These are phyloP conservation scores for Xylaria nigripes DNA, from an alignment of 495 filamentous ascomycete species.

Conservation along the genomic window DNA sequence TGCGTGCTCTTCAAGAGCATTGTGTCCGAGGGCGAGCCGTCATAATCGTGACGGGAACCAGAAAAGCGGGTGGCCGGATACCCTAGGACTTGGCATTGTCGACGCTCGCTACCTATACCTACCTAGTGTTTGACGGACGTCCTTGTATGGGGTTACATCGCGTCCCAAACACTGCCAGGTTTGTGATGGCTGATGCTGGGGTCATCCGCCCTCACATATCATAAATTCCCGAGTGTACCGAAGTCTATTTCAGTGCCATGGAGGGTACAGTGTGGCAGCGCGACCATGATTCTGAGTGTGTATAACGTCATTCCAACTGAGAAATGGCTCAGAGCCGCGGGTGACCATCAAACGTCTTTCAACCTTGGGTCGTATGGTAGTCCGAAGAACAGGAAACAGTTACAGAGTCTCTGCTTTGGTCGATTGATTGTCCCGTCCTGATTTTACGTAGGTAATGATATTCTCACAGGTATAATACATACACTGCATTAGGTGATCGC, in stretches of 20 bases:
- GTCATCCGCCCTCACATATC: background rate
- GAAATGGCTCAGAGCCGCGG: background rate
- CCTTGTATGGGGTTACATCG: conserved; percentile 9
- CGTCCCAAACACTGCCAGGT: conserved; percentile 7
- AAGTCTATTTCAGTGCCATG: conserved; percentile 2
- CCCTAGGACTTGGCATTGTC: background rate
- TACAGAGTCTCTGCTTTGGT: too few species aligned
- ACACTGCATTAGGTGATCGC: too few species aligned
- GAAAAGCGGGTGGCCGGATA: conserved; percentile 3
- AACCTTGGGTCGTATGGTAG: background rate
- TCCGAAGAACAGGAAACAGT: background rate
- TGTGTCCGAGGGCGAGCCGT: background rate
- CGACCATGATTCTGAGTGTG: background rate
- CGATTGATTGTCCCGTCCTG: too few species aligned
- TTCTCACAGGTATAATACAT: too few species aligned
- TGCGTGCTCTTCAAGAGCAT: background rate
- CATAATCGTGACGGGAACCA: background rate
- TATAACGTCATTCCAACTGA: background rate
- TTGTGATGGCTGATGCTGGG: background rate
- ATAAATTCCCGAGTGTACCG: conserved; percentile 6
- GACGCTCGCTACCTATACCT: background rate
- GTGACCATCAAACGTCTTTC: background rate
- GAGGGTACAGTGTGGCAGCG: background rate
- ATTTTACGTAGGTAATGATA: too few species aligned
- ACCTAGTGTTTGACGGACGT: conserved; percentile 2